These are phyloP conservation scores for Penicillium psychrosexuale DNA, from an alignment of 2,329 filamentous ascomycete genomes.

Conservation along the genomic window DNA sequence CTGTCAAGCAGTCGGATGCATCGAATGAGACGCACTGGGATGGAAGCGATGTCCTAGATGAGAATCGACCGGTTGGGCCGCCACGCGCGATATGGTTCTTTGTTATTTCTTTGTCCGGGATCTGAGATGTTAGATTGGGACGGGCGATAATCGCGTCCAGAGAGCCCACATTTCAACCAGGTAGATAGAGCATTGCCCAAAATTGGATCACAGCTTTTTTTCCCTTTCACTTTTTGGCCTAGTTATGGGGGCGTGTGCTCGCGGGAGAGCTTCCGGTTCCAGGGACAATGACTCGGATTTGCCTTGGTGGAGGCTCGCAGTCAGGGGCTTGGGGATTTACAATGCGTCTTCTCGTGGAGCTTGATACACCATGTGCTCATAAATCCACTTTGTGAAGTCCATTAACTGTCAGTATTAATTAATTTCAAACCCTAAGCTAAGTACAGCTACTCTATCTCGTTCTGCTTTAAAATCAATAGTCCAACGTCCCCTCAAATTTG, in stretches of 20 bases:
- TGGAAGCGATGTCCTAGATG: neutral
- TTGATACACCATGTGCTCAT: too few species aligned
- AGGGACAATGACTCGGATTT: conserved; percentile 16
- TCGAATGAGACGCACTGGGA: neutral
- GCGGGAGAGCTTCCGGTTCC: conserved; percentile 13
- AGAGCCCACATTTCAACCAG: neutral
- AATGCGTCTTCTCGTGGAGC: too few species aligned
- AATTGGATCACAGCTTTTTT: neutral
- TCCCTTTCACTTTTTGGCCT: neutral
- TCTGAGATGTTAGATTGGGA: conserved; percentile 7
- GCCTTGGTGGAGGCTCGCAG: conserved; percentile 5
- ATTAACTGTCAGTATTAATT: neutral
- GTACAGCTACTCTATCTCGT: neutral
- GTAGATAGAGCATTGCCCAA: neutral
- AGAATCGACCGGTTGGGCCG: conserved; percentile 4
- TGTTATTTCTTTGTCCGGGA: conserved; percentile 1
- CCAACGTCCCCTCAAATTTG: neutral
- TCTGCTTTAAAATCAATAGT: conserved; percentile 4
- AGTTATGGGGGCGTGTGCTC: neutral
- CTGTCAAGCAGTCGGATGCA: neutral
- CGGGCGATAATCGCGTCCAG: neutral
- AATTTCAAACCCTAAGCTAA: neutral
- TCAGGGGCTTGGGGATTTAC: conserved; percentile 8
- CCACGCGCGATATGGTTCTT: conserved; percentile 8
- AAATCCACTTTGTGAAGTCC: conserved; percentile 3